phyloP scores from a whole-genome alignment of 176 grass and related monocot genomes.

The Phragmites australis region DNA sequence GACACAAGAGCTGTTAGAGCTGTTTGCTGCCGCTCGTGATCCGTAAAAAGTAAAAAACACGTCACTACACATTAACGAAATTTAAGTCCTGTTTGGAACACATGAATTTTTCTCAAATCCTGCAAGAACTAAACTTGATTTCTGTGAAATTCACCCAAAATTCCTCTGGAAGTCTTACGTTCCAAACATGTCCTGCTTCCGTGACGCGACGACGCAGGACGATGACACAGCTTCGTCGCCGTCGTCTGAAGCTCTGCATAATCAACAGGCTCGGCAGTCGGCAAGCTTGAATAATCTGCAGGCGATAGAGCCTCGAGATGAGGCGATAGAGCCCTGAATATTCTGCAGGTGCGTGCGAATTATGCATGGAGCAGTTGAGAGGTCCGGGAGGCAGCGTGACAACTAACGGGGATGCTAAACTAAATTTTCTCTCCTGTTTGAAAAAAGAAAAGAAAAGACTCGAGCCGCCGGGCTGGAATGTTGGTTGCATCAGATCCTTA shows the following conservation, averaged over 20 bases:
- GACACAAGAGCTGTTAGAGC: no score
- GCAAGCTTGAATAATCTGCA: no score
- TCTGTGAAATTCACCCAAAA: neutral
- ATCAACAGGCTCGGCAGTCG: neutral
- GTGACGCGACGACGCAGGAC: neutral
- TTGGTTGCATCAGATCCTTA: slow-evolving; percentile 44
- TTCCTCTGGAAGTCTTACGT: neutral
- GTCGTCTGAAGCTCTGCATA: neutral
- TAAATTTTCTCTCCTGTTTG: neutral
- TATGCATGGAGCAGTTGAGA: slow-evolving; percentile 43
- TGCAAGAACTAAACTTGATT: neutral
- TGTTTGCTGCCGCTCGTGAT: no score
- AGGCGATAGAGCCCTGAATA: slow-evolving; percentile 19
- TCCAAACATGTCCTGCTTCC: neutral
- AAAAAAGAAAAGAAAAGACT: slow-evolving; percentile 18
- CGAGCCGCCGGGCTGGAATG: slow-evolving; percentile 39
- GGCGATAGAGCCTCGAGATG: neutral
- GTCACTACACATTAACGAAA: no score
- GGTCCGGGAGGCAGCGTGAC: neutral
- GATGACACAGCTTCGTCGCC: neutral
- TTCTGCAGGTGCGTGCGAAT: slow-evolving; percentile 24
- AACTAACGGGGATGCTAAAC: slow-evolving; percentile 13
- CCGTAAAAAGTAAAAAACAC: no score
- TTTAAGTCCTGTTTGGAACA: neutral
- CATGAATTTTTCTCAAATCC: neutral